Evolutionary conservation across 1,284 basidiomycete genomes (phyloP).

Genomic region (Apiotrichum sp.): DNA sequence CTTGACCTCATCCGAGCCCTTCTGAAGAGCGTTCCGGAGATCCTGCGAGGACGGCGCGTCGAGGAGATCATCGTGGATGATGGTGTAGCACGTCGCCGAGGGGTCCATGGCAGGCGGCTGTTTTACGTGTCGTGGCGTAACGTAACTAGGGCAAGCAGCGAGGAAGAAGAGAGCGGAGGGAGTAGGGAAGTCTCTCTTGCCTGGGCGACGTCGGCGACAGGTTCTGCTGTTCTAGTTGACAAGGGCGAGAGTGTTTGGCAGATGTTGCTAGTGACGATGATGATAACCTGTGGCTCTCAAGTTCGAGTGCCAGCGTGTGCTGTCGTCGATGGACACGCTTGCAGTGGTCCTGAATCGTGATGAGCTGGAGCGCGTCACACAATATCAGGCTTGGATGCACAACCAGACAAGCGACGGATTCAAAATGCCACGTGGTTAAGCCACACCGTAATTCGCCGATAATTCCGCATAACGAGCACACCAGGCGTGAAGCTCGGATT

Average conservation of each 20-base stretch:
- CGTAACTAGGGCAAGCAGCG: too few species aligned
- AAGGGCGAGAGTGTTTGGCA: not conserved
- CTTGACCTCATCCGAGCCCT: conserved; percentile 90
- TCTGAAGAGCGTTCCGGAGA: conserved; percentile 79
- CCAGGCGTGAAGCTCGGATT: too few species aligned
- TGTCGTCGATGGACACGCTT: not conserved
- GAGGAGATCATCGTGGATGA: conserved; percentile 67
- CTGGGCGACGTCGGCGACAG: not conserved
- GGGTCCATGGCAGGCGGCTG: conserved; percentile 39
- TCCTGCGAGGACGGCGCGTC: conserved; percentile 78
- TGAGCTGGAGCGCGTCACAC: conserved; percentile 3
- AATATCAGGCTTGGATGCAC: too few species aligned
- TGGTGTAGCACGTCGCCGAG: conserved; percentile 64
- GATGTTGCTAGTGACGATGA: not conserved
- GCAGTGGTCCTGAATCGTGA: not conserved
- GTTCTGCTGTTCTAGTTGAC: not conserved
- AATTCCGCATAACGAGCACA: not conserved
- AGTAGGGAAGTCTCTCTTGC: too few species aligned
- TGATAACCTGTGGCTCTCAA: not conserved
- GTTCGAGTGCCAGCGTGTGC: too few species aligned
- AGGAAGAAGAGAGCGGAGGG: not conserved
- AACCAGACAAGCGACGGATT: not conserved
- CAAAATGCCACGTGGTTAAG: not conserved
- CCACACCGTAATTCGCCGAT: not conserved
- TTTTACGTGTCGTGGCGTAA: conserved; percentile 1